Conservation (phyloP, 2,329 filamentous ascomycete genomes). For the Ophiostoma montium region DNA sequence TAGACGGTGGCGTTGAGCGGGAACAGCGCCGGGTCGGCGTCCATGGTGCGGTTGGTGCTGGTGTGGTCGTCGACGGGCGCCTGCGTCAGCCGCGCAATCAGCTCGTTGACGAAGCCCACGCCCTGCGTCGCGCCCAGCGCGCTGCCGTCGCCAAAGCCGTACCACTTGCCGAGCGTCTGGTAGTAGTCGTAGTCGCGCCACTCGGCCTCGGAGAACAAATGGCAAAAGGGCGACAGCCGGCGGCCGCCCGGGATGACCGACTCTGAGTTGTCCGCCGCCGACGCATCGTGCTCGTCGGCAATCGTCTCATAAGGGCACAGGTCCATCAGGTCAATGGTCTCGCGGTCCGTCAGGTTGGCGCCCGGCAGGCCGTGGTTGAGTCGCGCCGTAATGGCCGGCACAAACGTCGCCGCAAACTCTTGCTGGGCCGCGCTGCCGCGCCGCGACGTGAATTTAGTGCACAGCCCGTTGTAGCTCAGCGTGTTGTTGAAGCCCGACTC, state of each 20-base stretch:
- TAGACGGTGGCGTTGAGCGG: slow-evolving; percentile 57
- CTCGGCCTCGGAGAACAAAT: slow-evolving; percentile 56
- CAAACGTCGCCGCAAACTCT: slow-evolving; percentile 49
- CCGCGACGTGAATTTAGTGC: slow-evolving; percentile 51
- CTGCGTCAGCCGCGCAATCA: slow-evolving; percentile 64
- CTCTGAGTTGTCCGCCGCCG: no score
- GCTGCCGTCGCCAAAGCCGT: slow-evolving; percentile 65
- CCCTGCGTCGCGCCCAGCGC: slow-evolving; percentile 71
- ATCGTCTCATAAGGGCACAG: slow-evolving; percentile 77
- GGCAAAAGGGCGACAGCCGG: slow-evolving; percentile 55
- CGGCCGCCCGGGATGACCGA: neutral
- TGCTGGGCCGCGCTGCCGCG: slow-evolving; percentile 36
- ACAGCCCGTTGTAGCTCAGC: slow-evolving; percentile 54
- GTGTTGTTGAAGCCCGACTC: slow-evolving; percentile 60
- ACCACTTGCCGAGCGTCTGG: slow-evolving; percentile 69
- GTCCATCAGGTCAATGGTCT: slow-evolving; percentile 69
- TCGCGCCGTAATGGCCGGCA: slow-evolving; percentile 50
- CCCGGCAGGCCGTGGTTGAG: slow-evolving; percentile 56
- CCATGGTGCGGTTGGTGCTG: slow-evolving; percentile 63
- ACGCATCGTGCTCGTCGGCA: slow-evolving; percentile 34
- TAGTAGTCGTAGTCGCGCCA: slow-evolving; percentile 74
- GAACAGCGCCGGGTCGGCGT: slow-evolving; percentile 53
- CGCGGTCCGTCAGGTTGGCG: slow-evolving; percentile 45
- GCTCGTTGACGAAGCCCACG: slow-evolving; percentile 76
- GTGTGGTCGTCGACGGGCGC: slow-evolving; percentile 58